phyloP scores from a whole-genome alignment of 805 yeast species.

The Pichia eremophila region DNA sequence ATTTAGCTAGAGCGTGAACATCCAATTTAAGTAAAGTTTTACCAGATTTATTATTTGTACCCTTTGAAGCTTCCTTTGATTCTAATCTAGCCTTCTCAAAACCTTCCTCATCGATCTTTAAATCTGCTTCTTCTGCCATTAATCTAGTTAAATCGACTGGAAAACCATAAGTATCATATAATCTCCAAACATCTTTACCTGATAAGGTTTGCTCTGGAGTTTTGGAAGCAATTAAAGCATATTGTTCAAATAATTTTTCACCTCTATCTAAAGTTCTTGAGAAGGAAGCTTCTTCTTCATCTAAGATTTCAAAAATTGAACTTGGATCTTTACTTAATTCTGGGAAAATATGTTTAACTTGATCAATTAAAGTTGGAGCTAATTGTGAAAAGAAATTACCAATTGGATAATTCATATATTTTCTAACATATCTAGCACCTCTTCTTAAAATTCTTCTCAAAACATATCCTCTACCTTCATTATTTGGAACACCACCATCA shows the following conservation, averaged over 20 bases:
- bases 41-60: constrained; percentile 53
- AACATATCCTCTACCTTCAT: constrained; percentile 98
- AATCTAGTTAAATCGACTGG: constrained; percentile 96
- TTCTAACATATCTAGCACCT: constrained; percentile 95
- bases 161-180: constrained; percentile 97
- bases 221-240: constrained; percentile 74
- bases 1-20: constrained; percentile 76
- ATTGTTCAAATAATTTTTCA: constrained; percentile 90
- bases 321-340: constrained; percentile 67
- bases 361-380: constrained; percentile 87
- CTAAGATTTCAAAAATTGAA: constrained; percentile 78
- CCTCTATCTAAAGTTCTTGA: constrained; percentile 96
- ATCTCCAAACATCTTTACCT: constrained; percentile 97
- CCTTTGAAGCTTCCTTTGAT: constrained; percentile 92
- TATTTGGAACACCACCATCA: constrained; percentile 99
- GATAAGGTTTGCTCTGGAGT: constrained; percentile 66
- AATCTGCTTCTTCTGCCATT: constrained; percentile 97
- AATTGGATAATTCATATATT: constrained; percentile 91
- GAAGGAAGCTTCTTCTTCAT: constrained; percentile 94
- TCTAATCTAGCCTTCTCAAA: constrained; percentile 86
- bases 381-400: constrained; percentile 88
- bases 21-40: constrained; percentile 67
- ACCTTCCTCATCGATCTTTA: constrained; percentile 84
- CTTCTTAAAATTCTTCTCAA: constrained; percentile 94
- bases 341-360: constrained; percentile 84